phyloP scores from a whole-genome alignment of 2,329 filamentous ascomycete species.

The Rugonectria rugulosa region DNA sequence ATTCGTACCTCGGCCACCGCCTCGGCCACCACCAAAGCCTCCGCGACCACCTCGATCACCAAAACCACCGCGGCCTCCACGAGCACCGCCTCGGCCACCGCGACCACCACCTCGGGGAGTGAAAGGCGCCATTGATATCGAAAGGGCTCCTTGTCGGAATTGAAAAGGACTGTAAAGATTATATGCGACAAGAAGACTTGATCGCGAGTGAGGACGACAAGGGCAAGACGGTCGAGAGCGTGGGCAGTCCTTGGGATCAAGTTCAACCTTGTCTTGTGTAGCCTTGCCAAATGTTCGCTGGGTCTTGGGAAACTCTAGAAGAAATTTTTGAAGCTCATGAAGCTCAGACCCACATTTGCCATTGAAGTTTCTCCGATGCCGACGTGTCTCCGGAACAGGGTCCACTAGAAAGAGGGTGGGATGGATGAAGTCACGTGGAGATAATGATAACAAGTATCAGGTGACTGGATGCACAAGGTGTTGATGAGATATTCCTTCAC shows the following conservation, averaged over 20 bases:
- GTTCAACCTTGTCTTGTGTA: conserved; percentile 42
- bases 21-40: conserved; percentile 37
- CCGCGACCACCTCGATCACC: conserved; percentile 48
- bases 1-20: conserved; percentile 34
- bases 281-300: conserved; percentile 39
- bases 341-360: conserved; percentile 37
- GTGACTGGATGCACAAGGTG: conserved; percentile 29
- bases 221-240: conserved; percentile 31
- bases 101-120: conserved; percentile 39
- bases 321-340: conserved; percentile 50
- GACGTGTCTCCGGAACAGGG: conserved; percentile 24
- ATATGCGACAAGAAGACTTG: conserved; percentile 28
- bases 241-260: conserved; percentile 39
- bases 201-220: conserved; percentile 26
- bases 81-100: conserved; percentile 43
- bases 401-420: conserved; percentile 1
- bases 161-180: conserved; percentile 33
- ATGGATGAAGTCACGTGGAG: conserved; percentile 32
- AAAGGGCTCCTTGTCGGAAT: conserved; percentile 30
- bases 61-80: conserved; percentile 42
- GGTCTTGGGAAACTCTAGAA: conserved; percentile 38
- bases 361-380: conserved; percentile 37
- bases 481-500: background rate
- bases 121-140: conserved; percentile 44
- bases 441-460: conserved; percentile 24